A percentile compares a stretch with the other conserved stretches of the same genome.
These are phyloP conservation scores for Fraxinus excelsior DNA, from an alignment of 257 asterid species.

Conservation along the genomic window DNA sequence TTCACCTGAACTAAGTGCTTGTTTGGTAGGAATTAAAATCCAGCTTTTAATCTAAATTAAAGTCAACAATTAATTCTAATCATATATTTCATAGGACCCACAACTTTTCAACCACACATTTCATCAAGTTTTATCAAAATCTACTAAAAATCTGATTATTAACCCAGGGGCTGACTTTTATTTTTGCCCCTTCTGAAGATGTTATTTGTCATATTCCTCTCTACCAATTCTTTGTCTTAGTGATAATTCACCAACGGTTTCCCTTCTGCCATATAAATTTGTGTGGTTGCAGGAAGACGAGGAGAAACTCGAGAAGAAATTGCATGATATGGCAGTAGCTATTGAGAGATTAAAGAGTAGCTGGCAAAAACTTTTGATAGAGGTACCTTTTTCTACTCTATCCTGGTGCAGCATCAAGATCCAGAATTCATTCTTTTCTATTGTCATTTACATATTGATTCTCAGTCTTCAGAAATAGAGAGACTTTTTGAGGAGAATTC, in stretches of 20 bases:
- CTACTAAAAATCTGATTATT: too few relatives aligned
- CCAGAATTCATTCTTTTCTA: slow-evolving; percentile 27
- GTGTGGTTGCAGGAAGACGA: too few relatives aligned
- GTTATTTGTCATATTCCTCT: background rate
- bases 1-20: background rate
- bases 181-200: background rate
- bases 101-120: too few relatives aligned
- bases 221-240: background rate
- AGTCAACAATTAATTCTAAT: too few relatives aligned
- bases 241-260: slow-evolving; percentile 10
- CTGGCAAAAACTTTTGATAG: slow-evolving; percentile 84
- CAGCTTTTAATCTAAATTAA: too few relatives aligned
- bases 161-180: background rate
- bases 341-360: slow-evolving; percentile 88
- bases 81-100: too few relatives aligned
- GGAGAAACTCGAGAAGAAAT: too few relatives aligned
- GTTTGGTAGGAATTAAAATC: too few relatives aligned
- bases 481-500: slow-evolving; percentile 84
- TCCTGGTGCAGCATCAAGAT: slow-evolving; percentile 26
- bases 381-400: slow-evolving; percentile 48
- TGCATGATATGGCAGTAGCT: slow-evolving; percentile 95
- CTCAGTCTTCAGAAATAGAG: slow-evolving; percentile 96
- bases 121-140: too few relatives aligned
- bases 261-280: slow-evolving; percentile 9
- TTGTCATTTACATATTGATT: slow-evolving; percentile 67